A percentile compares a stretch with the other conserved stretches of the same genome.
These are phyloP conservation scores for Kluyveromyces dobzhanskii DNA, from an alignment of 805 yeast species.

Conservation along the genomic window DNA sequence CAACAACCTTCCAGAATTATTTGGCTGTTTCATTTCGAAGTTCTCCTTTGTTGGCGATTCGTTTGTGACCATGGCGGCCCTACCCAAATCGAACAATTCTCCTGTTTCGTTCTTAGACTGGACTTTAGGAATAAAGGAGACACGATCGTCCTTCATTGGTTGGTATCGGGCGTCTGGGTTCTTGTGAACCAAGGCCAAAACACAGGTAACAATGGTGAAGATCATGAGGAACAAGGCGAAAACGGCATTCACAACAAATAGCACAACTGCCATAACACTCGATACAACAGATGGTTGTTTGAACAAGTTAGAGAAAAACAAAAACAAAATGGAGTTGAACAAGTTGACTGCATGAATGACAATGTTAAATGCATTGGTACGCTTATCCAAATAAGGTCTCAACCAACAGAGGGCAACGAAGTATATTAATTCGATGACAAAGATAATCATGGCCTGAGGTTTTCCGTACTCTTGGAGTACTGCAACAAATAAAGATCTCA, in stretches of 20 bases:
- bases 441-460: constrained; percentile 69
- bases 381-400: constrained; percentile 89
- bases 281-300: constrained; percentile 81
- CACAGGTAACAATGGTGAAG: constrained; percentile 82
- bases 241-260: constrained; percentile 82
- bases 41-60: constrained; percentile 24
- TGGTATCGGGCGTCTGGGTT: constrained; percentile 94
- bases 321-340: constrained; percentile 75
- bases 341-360: constrained; percentile 72
- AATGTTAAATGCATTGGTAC: constrained; percentile 91
- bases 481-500: constrained; percentile 79
- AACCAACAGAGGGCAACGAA: constrained; percentile 56
- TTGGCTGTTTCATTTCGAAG: constrained; percentile 5
- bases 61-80: constrained; percentile 30
- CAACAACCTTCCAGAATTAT: constrained; percentile 4
- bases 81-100: constrained; percentile 30
- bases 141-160: constrained; percentile 95
- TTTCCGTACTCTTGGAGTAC: constrained; percentile 75
- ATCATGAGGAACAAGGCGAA: constrained; percentile 75
- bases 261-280: constrained; percentile 84
- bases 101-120: constrained; percentile 30
- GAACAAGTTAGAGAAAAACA: constrained; percentile 82
- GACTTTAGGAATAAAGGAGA: constrained; percentile 78
- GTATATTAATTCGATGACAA: constrained; percentile 66
- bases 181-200: constrained; percentile 72